Evolutionary conservation across 129 eudicot genomes (phyloP).

Genomic region (Lactuca sativa): DNA sequence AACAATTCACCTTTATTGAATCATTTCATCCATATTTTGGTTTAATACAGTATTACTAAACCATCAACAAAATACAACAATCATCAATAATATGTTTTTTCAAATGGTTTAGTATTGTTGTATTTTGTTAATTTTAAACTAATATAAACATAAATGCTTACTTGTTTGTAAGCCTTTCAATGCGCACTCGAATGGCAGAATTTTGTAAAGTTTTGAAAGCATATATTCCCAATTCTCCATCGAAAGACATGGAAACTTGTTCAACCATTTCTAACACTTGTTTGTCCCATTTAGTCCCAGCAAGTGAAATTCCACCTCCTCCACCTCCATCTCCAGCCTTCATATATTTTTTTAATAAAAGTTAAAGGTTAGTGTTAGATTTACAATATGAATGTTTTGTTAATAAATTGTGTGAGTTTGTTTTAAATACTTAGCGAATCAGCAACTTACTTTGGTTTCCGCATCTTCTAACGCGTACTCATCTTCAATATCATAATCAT

Average conservation of each 20-base stretch:
- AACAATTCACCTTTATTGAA: too few species aligned
- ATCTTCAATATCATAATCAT: conserved; percentile 51
- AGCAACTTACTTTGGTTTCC: conserved; percentile 50
- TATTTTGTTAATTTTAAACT: background rate
- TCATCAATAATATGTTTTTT: too few species aligned
- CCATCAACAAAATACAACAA: too few species aligned
- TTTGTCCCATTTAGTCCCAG: conserved; percentile 88
- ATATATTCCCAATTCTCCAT: conserved; percentile 77
- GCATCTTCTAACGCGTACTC: conserved; percentile 57
- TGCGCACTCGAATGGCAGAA: conserved; percentile 71
- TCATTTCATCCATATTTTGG: too few species aligned
- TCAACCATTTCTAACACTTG: conserved; percentile 73
- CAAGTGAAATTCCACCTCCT: conserved; percentile 87
- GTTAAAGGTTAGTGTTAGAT: background rate
- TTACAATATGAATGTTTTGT: background rate
- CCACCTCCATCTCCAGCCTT: conserved; percentile 74
- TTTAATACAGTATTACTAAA: too few species aligned
- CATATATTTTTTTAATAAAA: background rate
- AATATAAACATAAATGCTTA: conserved; percentile 33
- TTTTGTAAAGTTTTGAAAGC: conserved; percentile 77
- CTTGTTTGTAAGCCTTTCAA: conserved; percentile 89
- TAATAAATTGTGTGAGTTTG: conserved; percentile 1
- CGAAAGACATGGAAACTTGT: conserved; percentile 56
- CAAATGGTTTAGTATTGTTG: background rate
- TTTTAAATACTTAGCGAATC: background rate